Evolutionary conservation across 2,329 filamentous ascomycete genomes (phyloP).

Genomic region (Talaromyces verruculosus): DNA sequence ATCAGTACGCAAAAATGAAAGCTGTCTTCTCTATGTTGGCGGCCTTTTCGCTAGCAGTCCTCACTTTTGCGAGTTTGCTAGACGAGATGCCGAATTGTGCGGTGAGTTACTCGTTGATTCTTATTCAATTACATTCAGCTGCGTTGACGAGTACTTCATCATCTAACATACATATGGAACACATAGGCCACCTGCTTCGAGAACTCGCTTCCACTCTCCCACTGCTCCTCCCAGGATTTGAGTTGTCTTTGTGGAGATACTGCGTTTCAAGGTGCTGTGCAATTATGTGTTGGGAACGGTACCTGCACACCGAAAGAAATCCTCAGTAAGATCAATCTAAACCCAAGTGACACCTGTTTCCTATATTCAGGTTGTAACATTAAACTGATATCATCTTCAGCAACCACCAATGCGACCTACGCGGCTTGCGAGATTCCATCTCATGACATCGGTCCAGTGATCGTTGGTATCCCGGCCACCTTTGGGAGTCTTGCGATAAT

Average conservation of each 20-base stretch:
- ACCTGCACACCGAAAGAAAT: conserved; percentile 19
- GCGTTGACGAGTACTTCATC: not conserved
- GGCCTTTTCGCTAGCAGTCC: not conserved
- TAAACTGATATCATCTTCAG: conserved; percentile 1
- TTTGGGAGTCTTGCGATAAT: conserved; percentile 21
- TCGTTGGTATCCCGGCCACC: conserved; percentile 18
- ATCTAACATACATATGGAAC: not conserved
- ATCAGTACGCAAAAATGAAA: conserved; percentile 12
- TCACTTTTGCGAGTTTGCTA: conserved; percentile 12
- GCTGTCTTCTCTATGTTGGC: not conserved
- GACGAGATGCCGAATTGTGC: conserved; percentile 17
- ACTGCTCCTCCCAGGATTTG: conserved; percentile 14
- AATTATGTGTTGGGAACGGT: conserved; percentile 17
- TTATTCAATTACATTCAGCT: not conserved
- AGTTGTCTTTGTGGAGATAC: conserved; percentile 17
- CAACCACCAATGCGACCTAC: conserved; percentile 21
- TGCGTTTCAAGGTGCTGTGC: conserved; percentile 15
- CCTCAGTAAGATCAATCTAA: conserved; percentile 13
- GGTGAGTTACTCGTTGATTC: not conserved
- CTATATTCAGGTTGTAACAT: not conserved
- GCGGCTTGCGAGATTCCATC: conserved; percentile 15
- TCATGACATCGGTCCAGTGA: conserved; percentile 15
- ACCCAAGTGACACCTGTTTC: not conserved
- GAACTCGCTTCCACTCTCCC: conserved; percentile 14
- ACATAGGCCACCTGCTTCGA: conserved; percentile 19